Base-by-base conservation (phyloP, 2,329 filamentous ascomycete genomes). In the Pseudodiploospora longispora region DNA sequence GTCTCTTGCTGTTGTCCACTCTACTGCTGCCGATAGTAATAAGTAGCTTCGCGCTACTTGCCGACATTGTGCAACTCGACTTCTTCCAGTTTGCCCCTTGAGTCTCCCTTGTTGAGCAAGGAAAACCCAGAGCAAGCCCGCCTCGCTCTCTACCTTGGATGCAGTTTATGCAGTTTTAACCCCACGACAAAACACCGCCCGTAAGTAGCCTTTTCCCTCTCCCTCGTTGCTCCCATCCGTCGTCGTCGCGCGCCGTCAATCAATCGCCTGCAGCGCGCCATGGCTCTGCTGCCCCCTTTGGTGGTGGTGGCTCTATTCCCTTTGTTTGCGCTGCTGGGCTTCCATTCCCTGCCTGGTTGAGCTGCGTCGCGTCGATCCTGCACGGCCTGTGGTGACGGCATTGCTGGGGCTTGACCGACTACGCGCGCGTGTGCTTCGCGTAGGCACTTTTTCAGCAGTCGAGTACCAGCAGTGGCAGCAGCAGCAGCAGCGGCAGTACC, bases 181-280 rank as follows among this genome's bases (percentile, higher is more conserved):
- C 52, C 53, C 47, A 37, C 39, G 36, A 52, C 55, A 52, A 53
- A 55, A 56, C 55, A 49, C 60, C 51, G 55, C 57, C 56, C 55
- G 63, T 66, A 58, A 66, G 63, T 67, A 59, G 49, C 51, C 51
- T 44, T 48, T 54, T 49, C 41, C 49, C 45, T 43, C 46, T 44
- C 27, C 36, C 43, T 42, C 41, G 46, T 43, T 38, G 45, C 43
- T 44, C 52, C 44, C 47, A 41, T 43, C 40, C 41, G 29, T 38
- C 27, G 38, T 34, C 49, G 38, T 52, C 50, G 54, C 51, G 53
- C 38, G 36, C 29, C 37, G 29, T 47, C 44, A 29, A 42, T 42
- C 39, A 28, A 27, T 27, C 30, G 33, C 33, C 38, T 35, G 28
- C 29, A 30, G 30, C n/a, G 30, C 42, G 27, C 27, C 32, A 9